Percentiles rank a stretch among this genome's conserved stretches.
These are phyloP conservation scores for Tylopilus orsonianus DNA, from an alignment of 1,284 basidiomycete genomes.

Conservation along the genomic window DNA sequence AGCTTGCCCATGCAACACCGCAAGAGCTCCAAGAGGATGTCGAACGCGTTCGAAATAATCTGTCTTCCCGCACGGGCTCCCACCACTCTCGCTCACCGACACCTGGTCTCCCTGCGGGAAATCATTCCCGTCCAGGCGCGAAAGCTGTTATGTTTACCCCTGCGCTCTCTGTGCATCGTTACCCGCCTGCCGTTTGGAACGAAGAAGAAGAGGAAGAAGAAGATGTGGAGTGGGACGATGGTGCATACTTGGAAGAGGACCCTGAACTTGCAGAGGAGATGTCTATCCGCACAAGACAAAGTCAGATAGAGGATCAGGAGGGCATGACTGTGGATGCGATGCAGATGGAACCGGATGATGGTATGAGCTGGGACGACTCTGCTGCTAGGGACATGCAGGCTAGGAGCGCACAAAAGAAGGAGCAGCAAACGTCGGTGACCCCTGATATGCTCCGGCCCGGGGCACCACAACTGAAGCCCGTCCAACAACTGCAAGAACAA, in stretches of 20 bases:
- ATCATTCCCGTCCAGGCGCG: conserved; percentile 22
- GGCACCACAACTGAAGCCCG: conserved; percentile 15
- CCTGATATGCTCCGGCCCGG: conserved; percentile 24
- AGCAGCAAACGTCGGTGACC: conserved; percentile 20
- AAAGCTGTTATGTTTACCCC: conserved; percentile 61
- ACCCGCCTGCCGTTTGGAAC: conserved; percentile 79
- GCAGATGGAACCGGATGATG: conserved; percentile 66
- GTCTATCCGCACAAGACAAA: conserved; percentile 34
- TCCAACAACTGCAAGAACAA: conserved; percentile 37
- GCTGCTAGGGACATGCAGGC: conserved; percentile 51
- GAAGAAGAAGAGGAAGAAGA: conserved; percentile 79
- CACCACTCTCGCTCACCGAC: conserved; percentile 50
- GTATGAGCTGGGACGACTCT: conserved; percentile 74
- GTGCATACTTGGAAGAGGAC: conserved; percentile 71
- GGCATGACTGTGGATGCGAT: conserved; percentile 20
- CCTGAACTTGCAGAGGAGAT: conserved; percentile 55
- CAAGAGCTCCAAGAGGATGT: conserved; percentile 60
- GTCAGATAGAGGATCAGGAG: conserved; percentile 36
- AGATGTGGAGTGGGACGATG: conserved; percentile 73
- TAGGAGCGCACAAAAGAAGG: conserved; percentile 29
- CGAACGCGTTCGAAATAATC: conserved; percentile 51
- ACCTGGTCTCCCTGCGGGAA: conserved; percentile 31
- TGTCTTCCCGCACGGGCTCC: conserved; percentile 48
- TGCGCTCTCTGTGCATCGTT: conserved; percentile 61
- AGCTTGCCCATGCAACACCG: conserved; percentile 77